Conservation (phyloP, 768 basidiomycete genomes). For the Serendipita indica region DNA sequence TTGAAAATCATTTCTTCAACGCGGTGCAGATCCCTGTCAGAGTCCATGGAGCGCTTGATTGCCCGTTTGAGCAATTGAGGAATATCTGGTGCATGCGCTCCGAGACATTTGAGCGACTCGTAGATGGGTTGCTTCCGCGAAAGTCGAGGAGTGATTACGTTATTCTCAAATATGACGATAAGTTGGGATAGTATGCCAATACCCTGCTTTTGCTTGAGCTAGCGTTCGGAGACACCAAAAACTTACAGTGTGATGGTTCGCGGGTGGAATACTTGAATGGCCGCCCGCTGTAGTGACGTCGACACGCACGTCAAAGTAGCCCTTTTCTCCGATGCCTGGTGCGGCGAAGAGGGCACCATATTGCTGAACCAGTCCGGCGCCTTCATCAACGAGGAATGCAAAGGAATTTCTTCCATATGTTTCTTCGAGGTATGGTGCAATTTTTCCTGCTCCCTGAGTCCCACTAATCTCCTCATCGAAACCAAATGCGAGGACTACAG, state of each 20-base stretch:
- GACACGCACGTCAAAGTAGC: slow-evolving; percentile 46
- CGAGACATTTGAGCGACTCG: slow-evolving; percentile 47
- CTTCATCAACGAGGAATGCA: slow-evolving; percentile 78
- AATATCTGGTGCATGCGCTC: slow-evolving; percentile 43
- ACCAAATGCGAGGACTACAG: slow-evolving; percentile 45
- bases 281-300: slow-evolving; percentile 60
- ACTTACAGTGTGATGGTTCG: slow-evolving; percentile 45
- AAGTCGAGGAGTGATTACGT: slow-evolving; percentile 33
- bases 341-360: slow-evolving; percentile 43
- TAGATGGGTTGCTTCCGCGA: slow-evolving; percentile 42
- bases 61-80: slow-evolving; percentile 32
- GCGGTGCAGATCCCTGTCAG: slow-evolving; percentile 35
- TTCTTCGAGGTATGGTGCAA: slow-evolving; percentile 33
- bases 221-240: neutral
- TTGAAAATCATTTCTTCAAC: slow-evolving; percentile 33
- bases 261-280: slow-evolving; percentile 72
- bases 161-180: slow-evolving; percentile 50
- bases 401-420: slow-evolving; percentile 59
- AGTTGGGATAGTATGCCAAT: slow-evolving; percentile 69
- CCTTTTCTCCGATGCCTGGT: slow-evolving; percentile 61
- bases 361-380: slow-evolving; percentile 39
- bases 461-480: slow-evolving; percentile 66
- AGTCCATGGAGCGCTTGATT: slow-evolving; percentile 34
- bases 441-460: slow-evolving; percentile 28
- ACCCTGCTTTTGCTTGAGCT: slow-evolving; percentile 28